A percentile compares a stretch with the other conserved stretches of the same genome.
phyloP scores from a whole-genome alignment of 768 basidiomycete species.

The Hemileccinum impolitum region DNA sequence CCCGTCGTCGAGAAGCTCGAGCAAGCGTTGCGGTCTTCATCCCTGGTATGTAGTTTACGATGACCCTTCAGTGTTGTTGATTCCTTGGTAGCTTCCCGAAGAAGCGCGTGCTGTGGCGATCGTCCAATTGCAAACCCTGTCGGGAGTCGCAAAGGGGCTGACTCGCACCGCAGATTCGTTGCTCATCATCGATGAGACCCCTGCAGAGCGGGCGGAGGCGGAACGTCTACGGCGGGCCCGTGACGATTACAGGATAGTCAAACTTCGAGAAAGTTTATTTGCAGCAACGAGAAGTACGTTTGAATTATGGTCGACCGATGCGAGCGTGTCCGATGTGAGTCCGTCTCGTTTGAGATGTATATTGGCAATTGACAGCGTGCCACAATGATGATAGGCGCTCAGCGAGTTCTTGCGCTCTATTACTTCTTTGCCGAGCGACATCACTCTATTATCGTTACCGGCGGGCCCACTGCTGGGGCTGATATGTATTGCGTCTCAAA shows the following conservation, averaged over 20 bases:
- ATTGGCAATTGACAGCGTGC: slow-evolving; percentile 1
- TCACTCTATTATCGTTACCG: slow-evolving; percentile 76
- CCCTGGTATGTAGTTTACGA: slow-evolving; percentile 40
- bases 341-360: slow-evolving; percentile 13
- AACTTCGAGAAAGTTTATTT: slow-evolving; percentile 66
- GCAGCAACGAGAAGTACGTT: slow-evolving; percentile 56
- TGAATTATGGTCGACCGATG: slow-evolving; percentile 77
- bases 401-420: slow-evolving; percentile 86
- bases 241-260: slow-evolving; percentile 58
- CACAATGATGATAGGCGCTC: slow-evolving; percentile 47
- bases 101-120: slow-evolving; percentile 66
- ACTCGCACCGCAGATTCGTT: slow-evolving; percentile 73
- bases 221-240: slow-evolving; percentile 59
- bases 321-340: slow-evolving; percentile 72
- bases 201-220: slow-evolving; percentile 47
- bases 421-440: slow-evolving; percentile 73
- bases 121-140: slow-evolving; percentile 73
- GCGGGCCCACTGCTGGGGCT: slow-evolving; percentile 79
- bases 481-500: slow-evolving; percentile 67
- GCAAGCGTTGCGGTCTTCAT: slow-evolving; percentile 55
- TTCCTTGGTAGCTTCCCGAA: slow-evolving; percentile 54
- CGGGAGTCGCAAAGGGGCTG: slow-evolving; percentile 85
- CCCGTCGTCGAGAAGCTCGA: slow-evolving; percentile 71
- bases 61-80: not conserved
- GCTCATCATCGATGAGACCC: slow-evolving; percentile 54